A percentile compares a stretch with the other conserved stretches of the same genome.
Conservation (phyloP, 768 basidiomycete species). For the Mycena filopes region DNA sequence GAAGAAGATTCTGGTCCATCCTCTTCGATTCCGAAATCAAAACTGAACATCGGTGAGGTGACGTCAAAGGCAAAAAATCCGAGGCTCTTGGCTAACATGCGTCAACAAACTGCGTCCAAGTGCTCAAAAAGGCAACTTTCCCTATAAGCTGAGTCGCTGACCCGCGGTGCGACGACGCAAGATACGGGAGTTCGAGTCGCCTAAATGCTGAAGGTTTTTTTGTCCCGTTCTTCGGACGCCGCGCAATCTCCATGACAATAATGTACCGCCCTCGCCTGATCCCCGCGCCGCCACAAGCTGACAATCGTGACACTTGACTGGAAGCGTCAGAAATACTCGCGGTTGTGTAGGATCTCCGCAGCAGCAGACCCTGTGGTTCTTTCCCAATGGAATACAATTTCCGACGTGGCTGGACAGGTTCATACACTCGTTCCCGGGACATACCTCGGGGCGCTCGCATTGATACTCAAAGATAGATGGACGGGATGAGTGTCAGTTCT, state of each 20-base stretch:
- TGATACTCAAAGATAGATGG: too few species aligned
- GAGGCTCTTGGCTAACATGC: not conserved
- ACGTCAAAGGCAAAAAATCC: not conserved
- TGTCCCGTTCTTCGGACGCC: too few species aligned
- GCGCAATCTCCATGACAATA: not conserved
- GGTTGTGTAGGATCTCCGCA: not conserved
- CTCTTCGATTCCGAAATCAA: conserved; percentile 29
- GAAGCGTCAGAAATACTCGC: not conserved
- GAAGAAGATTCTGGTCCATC: not conserved
- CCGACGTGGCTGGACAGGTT: too few species aligned
- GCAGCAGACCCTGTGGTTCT: not conserved
- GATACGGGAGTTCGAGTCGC: too few species aligned
- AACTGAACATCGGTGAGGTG: conserved; percentile 22
- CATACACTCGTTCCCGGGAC: too few species aligned
- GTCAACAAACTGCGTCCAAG: not conserved
- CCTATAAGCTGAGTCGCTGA: too few species aligned
- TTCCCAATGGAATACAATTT: too few species aligned
- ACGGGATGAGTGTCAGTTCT: too few species aligned
- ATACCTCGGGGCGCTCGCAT: too few species aligned
- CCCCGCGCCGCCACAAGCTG: not conserved
- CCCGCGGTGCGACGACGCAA: too few species aligned
- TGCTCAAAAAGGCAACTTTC: conserved; percentile 1
- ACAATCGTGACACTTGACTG: not conserved
- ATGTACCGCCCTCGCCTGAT: not conserved
- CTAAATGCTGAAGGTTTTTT: too few species aligned